A percentile compares a stretch with the other conserved stretches of the same genome.
Conservation (phyloP, 352 stramenopile genomes). For the Phytophthora citrophthora region DNA sequence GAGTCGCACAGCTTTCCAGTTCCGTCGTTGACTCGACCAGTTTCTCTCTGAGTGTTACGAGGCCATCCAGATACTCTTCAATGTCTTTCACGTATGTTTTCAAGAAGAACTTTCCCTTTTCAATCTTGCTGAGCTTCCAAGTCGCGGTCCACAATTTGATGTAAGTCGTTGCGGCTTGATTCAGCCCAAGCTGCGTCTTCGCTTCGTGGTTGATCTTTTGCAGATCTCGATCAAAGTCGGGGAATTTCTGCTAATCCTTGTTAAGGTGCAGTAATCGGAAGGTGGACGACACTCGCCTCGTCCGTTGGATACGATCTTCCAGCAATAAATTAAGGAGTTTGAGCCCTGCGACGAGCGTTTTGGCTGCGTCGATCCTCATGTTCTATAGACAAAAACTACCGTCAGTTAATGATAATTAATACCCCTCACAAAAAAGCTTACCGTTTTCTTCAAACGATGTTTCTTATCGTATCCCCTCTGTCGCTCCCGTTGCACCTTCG, state of each 20-base stretch:
- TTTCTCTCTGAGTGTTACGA: slow-evolving; percentile 3
- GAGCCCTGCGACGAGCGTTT: slow-evolving; percentile 17
- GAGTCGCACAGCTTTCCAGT: slow-evolving; percentile 8
- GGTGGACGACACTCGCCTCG: slow-evolving; percentile 10
- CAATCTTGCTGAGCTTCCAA: slow-evolving; percentile 18
- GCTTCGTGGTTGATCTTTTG: slow-evolving; percentile 7
- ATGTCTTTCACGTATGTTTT: slow-evolving; percentile 2
- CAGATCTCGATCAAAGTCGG: slow-evolving; percentile 6
- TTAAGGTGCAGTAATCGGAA: slow-evolving; percentile 5
- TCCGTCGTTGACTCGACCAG: slow-evolving; percentile 6
- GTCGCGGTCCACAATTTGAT: slow-evolving; percentile 16
- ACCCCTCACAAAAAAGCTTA: neutral
- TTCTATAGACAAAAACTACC: neutral
- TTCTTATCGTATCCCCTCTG: slow-evolving; percentile 12
- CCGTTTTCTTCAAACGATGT: slow-evolving; percentile 9
- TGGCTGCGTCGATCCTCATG: neutral
- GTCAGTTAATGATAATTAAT: neutral
- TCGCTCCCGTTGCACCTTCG: neutral
- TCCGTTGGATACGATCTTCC: slow-evolving; percentile 21
- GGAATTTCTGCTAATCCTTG: slow-evolving; percentile 10
- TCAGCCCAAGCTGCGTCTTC: slow-evolving; percentile 12
- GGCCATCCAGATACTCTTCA: neutral
- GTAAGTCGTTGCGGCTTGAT: slow-evolving; percentile 10
- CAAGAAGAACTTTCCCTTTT: slow-evolving; percentile 21
- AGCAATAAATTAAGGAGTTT: slow-evolving; percentile 27